Evolutionary conservation across 495 filamentous ascomycete genomes (phyloP).

Genomic region (Penicillium argentinense): DNA sequence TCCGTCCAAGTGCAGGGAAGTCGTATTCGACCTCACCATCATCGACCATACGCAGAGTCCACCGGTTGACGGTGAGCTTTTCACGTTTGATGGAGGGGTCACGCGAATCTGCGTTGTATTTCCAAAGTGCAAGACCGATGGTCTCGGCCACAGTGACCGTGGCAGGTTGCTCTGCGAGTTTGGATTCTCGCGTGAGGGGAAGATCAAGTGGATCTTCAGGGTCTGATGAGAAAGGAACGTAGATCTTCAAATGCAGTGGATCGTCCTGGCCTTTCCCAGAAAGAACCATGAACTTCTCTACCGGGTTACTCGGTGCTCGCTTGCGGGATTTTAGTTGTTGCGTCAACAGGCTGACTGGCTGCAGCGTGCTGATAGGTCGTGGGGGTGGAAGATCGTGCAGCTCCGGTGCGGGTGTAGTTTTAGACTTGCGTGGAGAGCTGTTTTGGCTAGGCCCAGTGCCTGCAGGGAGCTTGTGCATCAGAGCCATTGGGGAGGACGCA

Average conservation of each 20-base stretch:
- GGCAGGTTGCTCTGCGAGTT: slow-evolving; percentile 63
- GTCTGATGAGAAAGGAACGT: slow-evolving; percentile 75
- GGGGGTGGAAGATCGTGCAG: slow-evolving; percentile 83
- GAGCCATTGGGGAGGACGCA: slow-evolving; percentile 43
- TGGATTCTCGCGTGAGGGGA: slow-evolving; percentile 71
- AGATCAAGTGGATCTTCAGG: slow-evolving; percentile 73
- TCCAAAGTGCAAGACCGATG: slow-evolving; percentile 85
- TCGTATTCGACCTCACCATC: slow-evolving; percentile 95
- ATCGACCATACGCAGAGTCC: slow-evolving; percentile 93
- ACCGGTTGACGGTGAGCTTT: slow-evolving; percentile 84
- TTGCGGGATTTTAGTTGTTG: slow-evolving; percentile 74
- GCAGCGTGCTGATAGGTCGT: slow-evolving; percentile 81
- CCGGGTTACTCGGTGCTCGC: slow-evolving; percentile 75
- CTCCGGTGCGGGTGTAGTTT: slow-evolving; percentile 53
- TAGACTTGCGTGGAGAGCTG: slow-evolving; percentile 59
- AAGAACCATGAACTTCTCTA: slow-evolving; percentile 81
- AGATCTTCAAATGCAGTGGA: slow-evolving; percentile 82
- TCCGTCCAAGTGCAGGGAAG: slow-evolving; percentile 82
- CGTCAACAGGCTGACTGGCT: slow-evolving; percentile 73
- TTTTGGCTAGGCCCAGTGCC: slow-evolving; percentile 35
- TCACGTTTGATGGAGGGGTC: slow-evolving; percentile 67
- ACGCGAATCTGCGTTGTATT: slow-evolving; percentile 78
- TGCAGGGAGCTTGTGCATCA: slow-evolving; percentile 46
- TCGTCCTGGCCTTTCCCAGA: slow-evolving; percentile 83
- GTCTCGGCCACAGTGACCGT: slow-evolving; percentile 83